These are phyloP conservation scores for Aristolochia contorta DNA, from an alignment of 164 flowering plant genomes.

Conservation along the genomic window DNA sequence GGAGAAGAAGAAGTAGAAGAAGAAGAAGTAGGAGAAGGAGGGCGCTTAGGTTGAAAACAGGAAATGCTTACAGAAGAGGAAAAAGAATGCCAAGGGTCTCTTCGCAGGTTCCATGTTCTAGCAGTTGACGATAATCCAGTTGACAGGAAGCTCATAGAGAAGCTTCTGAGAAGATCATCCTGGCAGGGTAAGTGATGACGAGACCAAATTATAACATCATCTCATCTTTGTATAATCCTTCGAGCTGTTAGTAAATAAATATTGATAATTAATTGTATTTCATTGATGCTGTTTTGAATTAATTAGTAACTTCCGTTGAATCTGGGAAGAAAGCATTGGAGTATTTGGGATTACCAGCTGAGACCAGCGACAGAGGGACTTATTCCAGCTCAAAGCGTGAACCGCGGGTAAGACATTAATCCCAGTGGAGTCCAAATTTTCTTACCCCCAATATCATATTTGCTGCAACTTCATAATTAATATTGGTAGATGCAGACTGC, in stretches of 20 bases:
- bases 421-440: not conserved
- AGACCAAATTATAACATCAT: too few relatives aligned
- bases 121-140: constrained; percentile 74
- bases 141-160: constrained; percentile 62
- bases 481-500: constrained; percentile 12
- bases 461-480: not conserved
- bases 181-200: constrained; percentile 20
- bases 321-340: constrained; percentile 38
- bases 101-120: constrained; percentile 45
- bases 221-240: not conserved
- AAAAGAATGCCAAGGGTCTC: not conserved
- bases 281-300: not conserved
- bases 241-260: not conserved
- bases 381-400: not conserved
- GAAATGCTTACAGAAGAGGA: not conserved
- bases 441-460: not conserved
- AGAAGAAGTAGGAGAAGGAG: too few relatives aligned
- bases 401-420: constrained; percentile 5
- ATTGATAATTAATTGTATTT: not conserved
- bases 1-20: too few relatives aligned
- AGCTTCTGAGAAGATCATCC: constrained; percentile 58
- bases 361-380: not conserved
- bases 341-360: constrained; percentile 23
- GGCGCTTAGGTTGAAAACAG: too few relatives aligned
- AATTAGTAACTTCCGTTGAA: constrained; percentile 37